Evolutionary conservation across 2,329 filamentous ascomycete species (phyloP).

Genomic region (Teratosphaeria destructans): DNA sequence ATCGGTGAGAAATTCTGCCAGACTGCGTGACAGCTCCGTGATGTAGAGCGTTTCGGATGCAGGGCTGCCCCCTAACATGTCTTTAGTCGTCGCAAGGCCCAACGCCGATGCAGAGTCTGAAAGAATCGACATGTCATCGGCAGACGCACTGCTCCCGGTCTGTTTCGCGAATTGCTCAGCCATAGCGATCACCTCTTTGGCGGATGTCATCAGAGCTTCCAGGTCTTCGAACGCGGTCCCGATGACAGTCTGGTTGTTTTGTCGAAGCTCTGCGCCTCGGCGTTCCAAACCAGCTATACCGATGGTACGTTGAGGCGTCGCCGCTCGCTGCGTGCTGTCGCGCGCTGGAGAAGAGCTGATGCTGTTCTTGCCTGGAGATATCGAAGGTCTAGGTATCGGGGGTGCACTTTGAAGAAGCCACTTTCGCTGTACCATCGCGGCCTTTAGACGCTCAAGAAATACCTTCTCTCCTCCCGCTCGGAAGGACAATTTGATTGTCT

Average conservation of each 20-base stretch:
- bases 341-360: conserved; percentile 31
- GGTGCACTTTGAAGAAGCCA: conserved; percentile 89
- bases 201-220: conserved; percentile 92
- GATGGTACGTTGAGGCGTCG: conserved; percentile 48
- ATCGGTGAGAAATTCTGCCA: conserved; percentile 83
- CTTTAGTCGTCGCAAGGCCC: conserved; percentile 85
- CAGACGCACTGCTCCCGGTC: conserved; percentile 35
- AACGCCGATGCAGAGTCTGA: conserved; percentile 76
- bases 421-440: conserved; percentile 81
- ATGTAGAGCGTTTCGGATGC: conserved; percentile 76
- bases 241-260: conserved; percentile 88
- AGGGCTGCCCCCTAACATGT: conserved; percentile 64
- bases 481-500: conserved; percentile 86
- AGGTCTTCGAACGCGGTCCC: conserved; percentile 92
- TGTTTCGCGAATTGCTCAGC: conserved; percentile 74
- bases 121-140: conserved; percentile 63
- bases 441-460: conserved; percentile 81
- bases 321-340: conserved; percentile 13
- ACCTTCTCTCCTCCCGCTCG: conserved; percentile 79
- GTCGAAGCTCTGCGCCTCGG: conserved; percentile 70
- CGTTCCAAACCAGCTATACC: conserved; percentile 90
- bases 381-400: conserved; percentile 59
- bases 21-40: conserved; percentile 71
- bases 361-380: conserved; percentile 21
- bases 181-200: conserved; percentile 88